Evolutionary conservation across 2,329 filamentous ascomycete species (phyloP), one percentile per base, ranked within the genome.

Genomic region (Teratosphaeria zuluensis): DNA sequence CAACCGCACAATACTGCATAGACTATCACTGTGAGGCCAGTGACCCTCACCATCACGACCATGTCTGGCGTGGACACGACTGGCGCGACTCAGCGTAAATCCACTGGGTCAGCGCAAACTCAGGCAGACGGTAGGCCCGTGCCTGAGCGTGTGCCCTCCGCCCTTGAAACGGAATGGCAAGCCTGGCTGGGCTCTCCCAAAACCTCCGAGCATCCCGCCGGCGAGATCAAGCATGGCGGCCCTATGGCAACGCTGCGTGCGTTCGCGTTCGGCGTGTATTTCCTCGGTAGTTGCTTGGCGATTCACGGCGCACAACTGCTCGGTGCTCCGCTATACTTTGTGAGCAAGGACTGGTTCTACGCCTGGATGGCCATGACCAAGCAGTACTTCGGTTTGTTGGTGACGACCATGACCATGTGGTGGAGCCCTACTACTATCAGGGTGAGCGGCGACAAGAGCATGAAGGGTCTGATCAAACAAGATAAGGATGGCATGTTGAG

Each of bases 351-450:
- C 59, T 80, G 86, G 66, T 95, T 88, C 77, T 89, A 95, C 73
- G 83, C 87, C 62, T 94, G 88, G 77, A 92, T 94, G 83, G 85
- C 89, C 56, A 77, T 91, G 70, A 91, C 89, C n/a, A 95, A 95
- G 75, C 84, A 88, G 68, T 87, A 84, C 30, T 95, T 95, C 71
- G 89, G 87, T 61, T 77, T 95, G 31, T 76, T 90, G 59, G 83
- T 85, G 62, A 90, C 86, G 21, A 87, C 86, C 56, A 87, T 92
- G 81, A 95, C 90, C 11, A 83, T 92, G 68, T 88, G 88, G 78
- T 95, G 89, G 87, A 87, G 87, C 30, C 88, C 89, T 6, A 92
- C 89, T 4, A 82, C 83, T 16, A 86, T 95, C 64, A 81, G 89
- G 52, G 84, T 95, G 68, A 92, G 88, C 70, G 90, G 90, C 54